These are phyloP conservation scores for Candida methanosorbosa DNA, from an alignment of 805 yeast species.

Conservation along the genomic window DNA sequence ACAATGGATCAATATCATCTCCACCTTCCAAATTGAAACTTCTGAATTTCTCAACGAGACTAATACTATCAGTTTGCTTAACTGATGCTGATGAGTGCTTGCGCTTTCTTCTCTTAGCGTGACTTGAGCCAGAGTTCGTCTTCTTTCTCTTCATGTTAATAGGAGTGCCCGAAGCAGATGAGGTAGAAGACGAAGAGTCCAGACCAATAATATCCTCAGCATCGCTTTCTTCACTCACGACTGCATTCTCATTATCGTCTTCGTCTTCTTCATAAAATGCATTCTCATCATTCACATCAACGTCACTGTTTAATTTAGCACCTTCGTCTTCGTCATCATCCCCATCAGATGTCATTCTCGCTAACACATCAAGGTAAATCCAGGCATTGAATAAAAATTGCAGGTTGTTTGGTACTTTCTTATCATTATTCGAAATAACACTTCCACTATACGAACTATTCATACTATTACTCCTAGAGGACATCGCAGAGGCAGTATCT, in stretches of 20 bases:
- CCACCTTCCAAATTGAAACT: conserved; percentile 24
- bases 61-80: not conserved
- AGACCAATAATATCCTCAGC: not conserved
- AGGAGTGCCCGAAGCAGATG: not conserved
- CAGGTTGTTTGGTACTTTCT: conserved; percentile 17
- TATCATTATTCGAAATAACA: not conserved
- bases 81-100: not conserved
- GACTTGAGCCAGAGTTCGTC: not conserved
- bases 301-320: not conserved
- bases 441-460: not conserved
- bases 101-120: no score
- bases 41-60: conserved; percentile 32
- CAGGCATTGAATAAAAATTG: conserved; percentile 55
- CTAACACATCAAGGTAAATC: conserved; percentile 59
- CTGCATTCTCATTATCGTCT: not conserved
- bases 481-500: not conserved
- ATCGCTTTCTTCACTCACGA: not conserved
- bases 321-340: conserved; percentile 1
- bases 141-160: not conserved
- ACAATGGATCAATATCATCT: conserved; percentile 48
- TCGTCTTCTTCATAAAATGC: conserved; percentile 1
- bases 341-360: conserved; percentile 45
- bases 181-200: not conserved
- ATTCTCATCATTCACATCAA: not conserved
- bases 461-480: not conserved